phyloP scores from a whole-genome alignment of 768 basidiomycete genomes.

The Nidularia sp. region DNA sequence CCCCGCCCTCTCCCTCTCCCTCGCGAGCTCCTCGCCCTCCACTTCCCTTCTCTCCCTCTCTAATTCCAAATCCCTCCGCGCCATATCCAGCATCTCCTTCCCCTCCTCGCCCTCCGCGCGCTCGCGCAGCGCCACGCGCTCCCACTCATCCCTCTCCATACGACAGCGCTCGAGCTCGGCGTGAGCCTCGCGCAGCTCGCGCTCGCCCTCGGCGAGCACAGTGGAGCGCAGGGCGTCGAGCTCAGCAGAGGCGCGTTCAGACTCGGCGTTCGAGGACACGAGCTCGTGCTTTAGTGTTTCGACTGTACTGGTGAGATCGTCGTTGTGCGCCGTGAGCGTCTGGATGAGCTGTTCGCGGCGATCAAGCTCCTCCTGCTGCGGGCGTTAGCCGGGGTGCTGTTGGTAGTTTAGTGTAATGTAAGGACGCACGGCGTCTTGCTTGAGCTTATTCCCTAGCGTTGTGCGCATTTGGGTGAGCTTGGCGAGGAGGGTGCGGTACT shows the following conservation, averaged over 20 bases:
- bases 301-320: conserved; percentile 65
- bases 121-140: conserved; percentile 51
- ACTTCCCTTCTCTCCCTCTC: conserved; percentile 57
- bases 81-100: conserved; percentile 47
- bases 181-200: conserved; percentile 77
- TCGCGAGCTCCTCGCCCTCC: conserved; percentile 53
- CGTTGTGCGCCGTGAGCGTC: conserved; percentile 72
- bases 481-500: conserved; percentile 82
- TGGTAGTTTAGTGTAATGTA: no score
- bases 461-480: conserved; percentile 93
- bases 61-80: conserved; percentile 64
- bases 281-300: conserved; percentile 82
- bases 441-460: conserved; percentile 88
- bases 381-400: conserved; percentile 6
- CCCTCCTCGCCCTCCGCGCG: conserved; percentile 69
- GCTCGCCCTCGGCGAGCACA: conserved; percentile 62
- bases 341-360: conserved; percentile 82
- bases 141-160: conserved; percentile 70
- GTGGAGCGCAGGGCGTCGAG: conserved; percentile 63
- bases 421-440: conserved; percentile 85
- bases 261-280: conserved; percentile 69
- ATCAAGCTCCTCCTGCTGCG: conserved; percentile 91
- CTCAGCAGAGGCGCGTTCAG: conserved; percentile 64
- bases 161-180: conserved; percentile 85
- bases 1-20: conserved; percentile 66